Percentiles rank a stretch among this genome's conserved stretches.
Evolutionary conservation across 345 rosid genomes (phyloP).

Genomic region (Eucalyptus polybractea): DNA sequence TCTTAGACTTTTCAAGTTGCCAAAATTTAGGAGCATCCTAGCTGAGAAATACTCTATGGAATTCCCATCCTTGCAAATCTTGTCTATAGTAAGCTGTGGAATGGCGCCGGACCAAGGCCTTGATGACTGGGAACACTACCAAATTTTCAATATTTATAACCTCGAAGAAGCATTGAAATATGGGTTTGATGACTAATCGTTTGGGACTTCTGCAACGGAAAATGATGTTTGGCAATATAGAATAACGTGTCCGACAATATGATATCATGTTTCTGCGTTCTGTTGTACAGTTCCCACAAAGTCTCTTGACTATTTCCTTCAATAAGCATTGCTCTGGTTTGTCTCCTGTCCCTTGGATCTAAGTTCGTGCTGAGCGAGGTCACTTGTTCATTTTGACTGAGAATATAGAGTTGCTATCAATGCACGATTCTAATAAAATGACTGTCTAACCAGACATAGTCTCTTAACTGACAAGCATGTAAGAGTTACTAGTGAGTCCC

Average conservation of each 20-base stretch:
- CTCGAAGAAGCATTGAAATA: too few relatives aligned
- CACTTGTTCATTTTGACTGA: not conserved
- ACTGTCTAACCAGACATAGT: rapidly evolving
- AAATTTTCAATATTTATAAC: rapidly evolving
- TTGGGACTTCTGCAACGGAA: too few relatives aligned
- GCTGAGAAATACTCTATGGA: too few relatives aligned
- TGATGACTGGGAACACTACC: not conserved
- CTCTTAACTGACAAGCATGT: too few relatives aligned
- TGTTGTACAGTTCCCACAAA: rapidly evolving
- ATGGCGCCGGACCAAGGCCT: rapidly evolving
- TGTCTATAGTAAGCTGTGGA: too few relatives aligned
- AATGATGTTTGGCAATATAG: too few relatives aligned
- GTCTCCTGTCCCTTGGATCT: not conserved
- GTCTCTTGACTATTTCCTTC: rapidly evolving
- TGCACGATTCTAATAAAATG: too few relatives aligned
- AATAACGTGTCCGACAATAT: too few relatives aligned
- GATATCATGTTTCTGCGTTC: rapidly evolving
- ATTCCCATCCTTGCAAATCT: rapidly evolving
- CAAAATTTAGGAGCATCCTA: rapidly evolving
- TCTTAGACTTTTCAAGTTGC: too few relatives aligned
- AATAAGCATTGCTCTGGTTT: rapidly evolving
- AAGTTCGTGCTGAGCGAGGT: too few relatives aligned
- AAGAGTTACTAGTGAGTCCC: not conserved
- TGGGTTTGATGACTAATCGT: rapidly evolving
- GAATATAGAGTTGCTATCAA: not conserved